Evolutionary conservation across 2,329 filamentous ascomycete species (phyloP), one percentile per base, ranked within the genome.

Genomic region (Epichloe amarillans): DNA sequence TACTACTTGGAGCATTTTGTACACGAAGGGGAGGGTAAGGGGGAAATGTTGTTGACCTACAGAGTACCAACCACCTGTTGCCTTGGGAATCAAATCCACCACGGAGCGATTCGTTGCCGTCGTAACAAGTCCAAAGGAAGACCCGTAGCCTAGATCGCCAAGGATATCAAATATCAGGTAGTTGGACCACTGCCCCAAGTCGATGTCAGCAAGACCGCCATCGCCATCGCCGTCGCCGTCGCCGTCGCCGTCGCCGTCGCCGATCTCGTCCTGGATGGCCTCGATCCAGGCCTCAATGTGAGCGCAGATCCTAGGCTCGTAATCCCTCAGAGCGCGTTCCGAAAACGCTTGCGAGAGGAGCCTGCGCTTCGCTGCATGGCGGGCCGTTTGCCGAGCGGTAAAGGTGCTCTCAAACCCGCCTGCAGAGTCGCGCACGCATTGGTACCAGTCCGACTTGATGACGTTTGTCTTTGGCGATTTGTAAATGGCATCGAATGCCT

Each of bases 151-250:
- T 2, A 59, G 49, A 44, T 59, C 57, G 2, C 55, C 57, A 2
- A 59, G 38, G 35, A 57, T 58, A 11, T 59, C 57, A 45, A 56
- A 57, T 41, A 58, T 52, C 23, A 60, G 49, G 36, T 54, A 50
- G 19, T 58, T 54, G 8, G 49, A 50, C 55, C 58, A 59, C 3
- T 56, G 38, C 15, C 52, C 54, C 53, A 60, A 54, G 14, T 60
- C 56, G 2, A 60, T 2, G 2, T 6, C 26, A 26, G 3, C 39
- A 51, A 49, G 3, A 8, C 10, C 0, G 53, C 19, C 19, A 19
- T 17, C 17, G 17, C 17, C 17, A 17, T 17, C 17, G 17, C 19
- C 19, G 19, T 19, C 21, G 4, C 21, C 21, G 1, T 23, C 19
- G 8, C 48, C 54, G 26, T 47, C 37, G 6, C 50, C 53, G 14